These are phyloP conservation scores for Tetrapyrgos nigripes DNA, from an alignment of 1,284 basidiomycete genomes.

Conservation along the genomic window DNA sequence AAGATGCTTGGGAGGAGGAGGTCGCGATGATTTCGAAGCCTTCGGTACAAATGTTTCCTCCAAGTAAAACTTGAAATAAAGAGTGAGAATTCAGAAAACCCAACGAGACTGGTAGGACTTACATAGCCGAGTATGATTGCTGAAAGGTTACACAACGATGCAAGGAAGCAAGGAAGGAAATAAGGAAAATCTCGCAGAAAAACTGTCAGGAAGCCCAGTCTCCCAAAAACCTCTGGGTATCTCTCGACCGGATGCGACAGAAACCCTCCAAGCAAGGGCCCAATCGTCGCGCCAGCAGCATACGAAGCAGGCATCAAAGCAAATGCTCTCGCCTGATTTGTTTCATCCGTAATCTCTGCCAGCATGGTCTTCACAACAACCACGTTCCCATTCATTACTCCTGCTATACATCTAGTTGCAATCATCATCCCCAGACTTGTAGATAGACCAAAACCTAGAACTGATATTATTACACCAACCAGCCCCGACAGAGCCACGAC, in stretches of 20 bases:
- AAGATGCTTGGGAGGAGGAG: no score
- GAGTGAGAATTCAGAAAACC: no score
- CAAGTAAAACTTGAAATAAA: no score
- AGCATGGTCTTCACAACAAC: constrained; percentile 6
- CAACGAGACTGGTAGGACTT: neutral
- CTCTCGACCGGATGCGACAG: constrained; percentile 48
- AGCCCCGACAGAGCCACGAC: constrained; percentile 5
- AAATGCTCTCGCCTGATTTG: constrained; percentile 1
- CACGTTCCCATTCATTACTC: constrained; percentile 16
- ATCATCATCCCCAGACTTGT: constrained; percentile 4
- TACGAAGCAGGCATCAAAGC: constrained; percentile 1
- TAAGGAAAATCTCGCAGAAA: constrained; percentile 44
- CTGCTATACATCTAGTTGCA: constrained; percentile 6
- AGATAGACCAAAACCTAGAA: constrained; percentile 11
- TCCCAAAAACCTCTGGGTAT: constrained; percentile 45
- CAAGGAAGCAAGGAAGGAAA: constrained; percentile 47
- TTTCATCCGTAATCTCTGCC: constrained; percentile 7
- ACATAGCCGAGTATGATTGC: neutral
- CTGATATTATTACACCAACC: constrained; percentile 1
- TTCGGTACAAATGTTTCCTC: no score
- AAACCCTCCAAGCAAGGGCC: constrained; percentile 40
- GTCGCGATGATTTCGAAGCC: no score
- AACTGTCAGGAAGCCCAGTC: constrained; percentile 41
- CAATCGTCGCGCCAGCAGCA: neutral
- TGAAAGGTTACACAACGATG: neutral